These are phyloP conservation scores for Pythium periplocum DNA, from an alignment of 352 stramenopile genomes.

Conservation along the genomic window DNA sequence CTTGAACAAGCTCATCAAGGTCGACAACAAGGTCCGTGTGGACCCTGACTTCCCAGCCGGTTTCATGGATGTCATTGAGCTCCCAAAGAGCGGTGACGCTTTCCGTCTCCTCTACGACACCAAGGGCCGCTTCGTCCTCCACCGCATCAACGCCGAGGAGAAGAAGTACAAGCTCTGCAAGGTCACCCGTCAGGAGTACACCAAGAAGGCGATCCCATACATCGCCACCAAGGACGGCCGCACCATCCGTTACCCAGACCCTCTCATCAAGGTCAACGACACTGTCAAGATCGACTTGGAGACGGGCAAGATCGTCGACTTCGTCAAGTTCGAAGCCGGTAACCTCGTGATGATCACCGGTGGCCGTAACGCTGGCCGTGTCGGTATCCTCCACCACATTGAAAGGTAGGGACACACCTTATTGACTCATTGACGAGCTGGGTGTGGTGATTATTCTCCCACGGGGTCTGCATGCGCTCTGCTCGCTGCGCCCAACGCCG, in stretches of 20 bases:
- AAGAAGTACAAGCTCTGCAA: constrained; percentile 99
- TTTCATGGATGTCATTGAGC: constrained; percentile 99
- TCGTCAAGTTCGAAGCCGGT: constrained; percentile 98
- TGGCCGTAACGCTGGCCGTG: constrained; percentile 96
- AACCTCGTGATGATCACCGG: constrained; percentile 97
- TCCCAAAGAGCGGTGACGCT: constrained; percentile 95
- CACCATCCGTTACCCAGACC: constrained; percentile 99
- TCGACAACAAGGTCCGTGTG: constrained; percentile 95
- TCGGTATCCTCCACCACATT: constrained; percentile 96
- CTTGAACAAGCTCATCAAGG: constrained; percentile 99
- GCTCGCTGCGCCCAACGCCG: too few species aligned
- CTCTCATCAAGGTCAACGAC: constrained; percentile 98
- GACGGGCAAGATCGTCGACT: constrained; percentile 96
- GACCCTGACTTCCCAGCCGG: constrained; percentile 98
- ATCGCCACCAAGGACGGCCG: constrained; percentile 98
- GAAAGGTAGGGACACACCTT: constrained; percentile 93
- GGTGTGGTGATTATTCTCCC: constrained; percentile 60
- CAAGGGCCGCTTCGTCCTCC: constrained; percentile 98
- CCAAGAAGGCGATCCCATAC: constrained; percentile 97
- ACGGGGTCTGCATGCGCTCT: too few species aligned
- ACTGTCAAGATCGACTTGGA: constrained; percentile 98
- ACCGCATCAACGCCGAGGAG: constrained; percentile 95
- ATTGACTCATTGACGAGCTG: constrained; percentile 82
- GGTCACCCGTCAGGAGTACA: constrained; percentile 94
- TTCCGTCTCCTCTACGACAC: constrained; percentile 98